Percentiles rank a stretch among this genome's conserved stretches.
These are phyloP conservation scores for Linum usitatissimum DNA, from an alignment of 345 rosid species.

Conservation along the genomic window DNA sequence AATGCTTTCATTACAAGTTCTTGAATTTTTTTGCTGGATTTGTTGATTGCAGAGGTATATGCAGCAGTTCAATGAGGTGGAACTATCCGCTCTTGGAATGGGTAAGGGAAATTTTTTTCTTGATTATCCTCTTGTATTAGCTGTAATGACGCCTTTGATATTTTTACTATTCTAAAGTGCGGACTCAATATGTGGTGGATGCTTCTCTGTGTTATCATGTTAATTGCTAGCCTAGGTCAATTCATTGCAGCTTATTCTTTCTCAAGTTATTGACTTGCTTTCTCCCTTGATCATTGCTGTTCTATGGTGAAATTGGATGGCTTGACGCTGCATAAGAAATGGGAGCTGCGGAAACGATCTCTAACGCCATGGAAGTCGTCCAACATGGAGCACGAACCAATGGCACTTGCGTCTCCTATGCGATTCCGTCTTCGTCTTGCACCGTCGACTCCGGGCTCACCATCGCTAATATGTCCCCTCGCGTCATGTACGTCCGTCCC, in stretches of 20 bases:
- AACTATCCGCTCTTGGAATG: constrained; percentile 95
- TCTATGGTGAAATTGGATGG: too few species aligned
- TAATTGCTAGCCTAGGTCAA: too few species aligned
- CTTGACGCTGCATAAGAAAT: not conserved
- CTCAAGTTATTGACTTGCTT: too few species aligned
- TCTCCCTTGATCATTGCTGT: too few species aligned
- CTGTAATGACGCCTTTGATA: too few species aligned
- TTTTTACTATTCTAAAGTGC: too few species aligned
- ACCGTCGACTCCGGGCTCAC: constrained; percentile 51
- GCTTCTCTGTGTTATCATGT: too few species aligned
- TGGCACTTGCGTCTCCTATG: constrained; percentile 12
- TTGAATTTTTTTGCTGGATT: not conserved
- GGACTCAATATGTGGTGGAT: too few species aligned
- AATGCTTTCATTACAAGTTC: not conserved
- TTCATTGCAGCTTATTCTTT: too few species aligned
- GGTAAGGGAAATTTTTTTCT: too few species aligned
- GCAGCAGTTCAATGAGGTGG: constrained; percentile 85
- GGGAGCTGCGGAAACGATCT: not conserved
- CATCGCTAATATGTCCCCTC: constrained; percentile 44
- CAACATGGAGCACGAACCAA: not conserved
- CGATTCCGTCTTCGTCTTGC: constrained; percentile 32
- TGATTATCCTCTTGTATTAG: too few species aligned
- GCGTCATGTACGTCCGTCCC: constrained; percentile 52
- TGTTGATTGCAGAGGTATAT: constrained; percentile 55
- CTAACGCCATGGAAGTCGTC: not conserved